A percentile compares a stretch with the other conserved stretches of the same genome.
Conservation (phyloP, 2,329 filamentous ascomycete genomes). For the Westerdykella aurantiaca region DNA sequence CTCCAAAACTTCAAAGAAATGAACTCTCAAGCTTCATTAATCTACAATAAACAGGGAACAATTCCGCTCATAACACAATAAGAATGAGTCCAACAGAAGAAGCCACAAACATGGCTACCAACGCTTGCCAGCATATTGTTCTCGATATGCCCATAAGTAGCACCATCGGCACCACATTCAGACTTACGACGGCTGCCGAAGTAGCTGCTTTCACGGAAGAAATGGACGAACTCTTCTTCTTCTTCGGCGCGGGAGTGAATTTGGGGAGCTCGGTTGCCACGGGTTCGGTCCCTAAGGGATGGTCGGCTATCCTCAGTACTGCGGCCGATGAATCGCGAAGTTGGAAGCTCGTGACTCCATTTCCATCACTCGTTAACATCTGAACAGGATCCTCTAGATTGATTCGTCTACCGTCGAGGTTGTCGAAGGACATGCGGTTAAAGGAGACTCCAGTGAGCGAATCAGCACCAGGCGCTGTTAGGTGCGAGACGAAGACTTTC, state of each 20-base stretch:
- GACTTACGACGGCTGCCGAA: too few species aligned
- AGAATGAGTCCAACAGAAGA: too few species aligned
- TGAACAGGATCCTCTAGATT: conserved; percentile 29
- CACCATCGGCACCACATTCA: too few species aligned
- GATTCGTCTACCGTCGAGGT: conserved; percentile 38
- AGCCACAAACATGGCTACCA: too few species aligned
- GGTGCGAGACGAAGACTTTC: conserved; percentile 43
- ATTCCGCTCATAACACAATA: too few species aligned
- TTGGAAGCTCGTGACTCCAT: conserved; percentile 31
- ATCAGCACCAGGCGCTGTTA: conserved; percentile 45
- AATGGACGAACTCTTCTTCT: not conserved
- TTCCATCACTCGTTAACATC: conserved; percentile 23
- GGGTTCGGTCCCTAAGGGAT: conserved; percentile 10
- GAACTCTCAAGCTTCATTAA: too few species aligned
- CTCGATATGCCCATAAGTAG: too few species aligned
- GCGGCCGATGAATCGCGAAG: conserved; percentile 38
- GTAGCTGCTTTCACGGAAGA: too few species aligned
- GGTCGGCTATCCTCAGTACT: conserved; percentile 33
- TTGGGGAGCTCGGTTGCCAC: not conserved
- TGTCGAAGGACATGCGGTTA: conserved; percentile 45
- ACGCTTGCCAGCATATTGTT: too few species aligned
- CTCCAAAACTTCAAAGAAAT: too few species aligned
- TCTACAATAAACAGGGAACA: too few species aligned
- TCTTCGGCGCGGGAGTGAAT: not conserved
- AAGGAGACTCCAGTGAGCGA: conserved; percentile 40